Evolutionary conservation across 169 alveolate species (phyloP), one percentile per base, ranked within the genome.

Genomic region (Hammondia hammondi): DNA sequence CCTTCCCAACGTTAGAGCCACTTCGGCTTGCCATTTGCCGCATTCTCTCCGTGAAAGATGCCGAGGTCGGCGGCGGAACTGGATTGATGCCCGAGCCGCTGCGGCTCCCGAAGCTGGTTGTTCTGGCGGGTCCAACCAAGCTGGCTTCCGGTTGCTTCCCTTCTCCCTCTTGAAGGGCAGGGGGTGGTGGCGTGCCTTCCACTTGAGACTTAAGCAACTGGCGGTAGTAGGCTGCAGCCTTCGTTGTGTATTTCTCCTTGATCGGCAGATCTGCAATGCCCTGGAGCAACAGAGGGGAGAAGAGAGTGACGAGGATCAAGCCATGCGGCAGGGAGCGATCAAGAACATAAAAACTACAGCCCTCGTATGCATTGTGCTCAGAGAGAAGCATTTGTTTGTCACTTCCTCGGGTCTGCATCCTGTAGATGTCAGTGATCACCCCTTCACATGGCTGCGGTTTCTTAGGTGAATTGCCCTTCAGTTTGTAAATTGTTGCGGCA

Each of bases 181-280:
- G 92, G n/a, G 91, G 88, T 21, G 95, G 56, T 21, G 77, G 48
- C 7, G 95, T 48, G 43, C 92, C 87, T 32, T 92, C 95, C 27
- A 88, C 95, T 81, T 88, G 52, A 43, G 95, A 92, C 24, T 89
- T 88, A 73, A 92, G 95, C 88, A 92, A 85, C 52, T 88, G 85
- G 71, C 96, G 39, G 93, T 90, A 94, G 81, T 91, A 88, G n/a
- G 94, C 95, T 6, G 96, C 96, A 14, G 96, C 96, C 93, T 94
- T 94, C 67, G 96, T 94, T 21, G 88, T 73, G 46, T 94, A 94
- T 43, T 91, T 45, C 81, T 94, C 94, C 70, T 91, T 94, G 46
- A 85, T 56, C n/a, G 96, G 93, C 93, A 91, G 45, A 32, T 82
- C 85, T 82, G 92, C 82, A n/a, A 94, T 91, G 39, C 96, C 96